phyloP scores from a whole-genome alignment of 768 basidiomycete genomes.

The Lyophyllum atratum region DNA sequence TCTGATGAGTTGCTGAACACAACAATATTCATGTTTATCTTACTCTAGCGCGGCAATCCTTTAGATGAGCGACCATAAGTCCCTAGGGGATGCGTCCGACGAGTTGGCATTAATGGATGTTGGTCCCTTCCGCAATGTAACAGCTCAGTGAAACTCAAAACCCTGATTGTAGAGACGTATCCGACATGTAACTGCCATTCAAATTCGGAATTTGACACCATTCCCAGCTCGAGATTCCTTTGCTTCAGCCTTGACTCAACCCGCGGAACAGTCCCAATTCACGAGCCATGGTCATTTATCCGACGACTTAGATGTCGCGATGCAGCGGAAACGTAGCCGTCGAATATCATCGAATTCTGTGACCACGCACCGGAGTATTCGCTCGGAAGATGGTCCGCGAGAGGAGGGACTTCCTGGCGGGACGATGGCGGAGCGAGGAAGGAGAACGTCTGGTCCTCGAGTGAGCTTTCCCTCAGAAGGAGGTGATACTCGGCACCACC shows the following conservation, averaged over 20 bases:
- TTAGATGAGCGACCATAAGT: conserved; percentile 1
- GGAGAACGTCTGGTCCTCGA: conserved; percentile 49
- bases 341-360: conserved; percentile 62
- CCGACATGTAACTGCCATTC: conserved; percentile 71
- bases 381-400: conserved; percentile 45
- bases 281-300: conserved; percentile 56
- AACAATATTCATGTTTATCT: background rate
- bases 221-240: conserved; percentile 80
- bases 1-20: background rate
- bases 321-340: conserved; percentile 59
- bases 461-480: conserved; percentile 35
- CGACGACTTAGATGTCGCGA: conserved; percentile 70
- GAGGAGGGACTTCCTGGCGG: conserved; percentile 24
- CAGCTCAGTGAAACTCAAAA: conserved; percentile 8
- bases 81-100: background rate
- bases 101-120: conserved; percentile 13
- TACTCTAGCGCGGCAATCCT: background rate
- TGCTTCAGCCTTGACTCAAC: conserved; percentile 72
- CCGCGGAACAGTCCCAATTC: conserved; percentile 63
- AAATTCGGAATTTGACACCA: conserved; percentile 82
- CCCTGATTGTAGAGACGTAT: conserved; percentile 55
- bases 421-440: conserved; percentile 33
- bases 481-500: conserved; percentile 15
- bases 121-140: conserved; percentile 3
- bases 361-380: conserved; percentile 45